Percentiles rank a stretch among this genome's conserved stretches.
Evolutionary conservation across 768 basidiomycete species (phyloP).

Genomic region (Suillus tomentosus): DNA sequence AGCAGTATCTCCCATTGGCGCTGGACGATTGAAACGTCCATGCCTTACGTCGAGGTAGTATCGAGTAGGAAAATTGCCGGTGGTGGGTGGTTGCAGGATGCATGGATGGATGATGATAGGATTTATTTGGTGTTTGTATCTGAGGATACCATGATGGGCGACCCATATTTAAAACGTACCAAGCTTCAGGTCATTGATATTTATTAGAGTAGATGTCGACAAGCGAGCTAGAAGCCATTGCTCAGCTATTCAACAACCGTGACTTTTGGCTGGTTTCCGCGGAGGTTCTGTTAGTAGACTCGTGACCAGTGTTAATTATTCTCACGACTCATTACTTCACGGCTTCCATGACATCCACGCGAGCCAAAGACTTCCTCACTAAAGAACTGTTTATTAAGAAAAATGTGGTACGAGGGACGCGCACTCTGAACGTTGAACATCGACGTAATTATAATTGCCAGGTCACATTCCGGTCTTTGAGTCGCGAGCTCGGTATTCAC

Average conservation of each 20-base stretch:
- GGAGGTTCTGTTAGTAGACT: neutral
- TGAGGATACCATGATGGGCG: neutral
- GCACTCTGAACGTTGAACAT: conserved; percentile 14
- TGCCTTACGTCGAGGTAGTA: neutral
- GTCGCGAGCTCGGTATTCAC: conserved; percentile 68
- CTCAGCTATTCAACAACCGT: too few relatives aligned
- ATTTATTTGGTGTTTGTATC: neutral
- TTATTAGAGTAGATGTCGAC: neutral
- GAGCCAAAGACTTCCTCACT: conserved; percentile 43
- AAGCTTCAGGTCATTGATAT: neutral
- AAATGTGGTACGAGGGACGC: conserved; percentile 36
- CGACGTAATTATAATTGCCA: conserved; percentile 27
- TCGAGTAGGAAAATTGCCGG: neutral
- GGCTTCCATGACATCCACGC: conserved; percentile 29
- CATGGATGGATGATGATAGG: neutral
- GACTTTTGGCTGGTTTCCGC: too few relatives aligned
- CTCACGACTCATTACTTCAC: conserved; percentile 9
- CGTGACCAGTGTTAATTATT: neutral
- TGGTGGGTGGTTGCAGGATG: neutral
- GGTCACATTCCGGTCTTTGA: conserved; percentile 82
- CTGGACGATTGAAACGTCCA: neutral
- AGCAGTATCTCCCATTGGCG: neutral
- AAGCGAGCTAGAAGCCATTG: neutral
- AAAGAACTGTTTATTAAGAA: conserved; percentile 49
- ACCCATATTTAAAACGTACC: neutral